phyloP scores from a whole-genome alignment of 768 basidiomycete species.

The Cyathus striatus region DNA sequence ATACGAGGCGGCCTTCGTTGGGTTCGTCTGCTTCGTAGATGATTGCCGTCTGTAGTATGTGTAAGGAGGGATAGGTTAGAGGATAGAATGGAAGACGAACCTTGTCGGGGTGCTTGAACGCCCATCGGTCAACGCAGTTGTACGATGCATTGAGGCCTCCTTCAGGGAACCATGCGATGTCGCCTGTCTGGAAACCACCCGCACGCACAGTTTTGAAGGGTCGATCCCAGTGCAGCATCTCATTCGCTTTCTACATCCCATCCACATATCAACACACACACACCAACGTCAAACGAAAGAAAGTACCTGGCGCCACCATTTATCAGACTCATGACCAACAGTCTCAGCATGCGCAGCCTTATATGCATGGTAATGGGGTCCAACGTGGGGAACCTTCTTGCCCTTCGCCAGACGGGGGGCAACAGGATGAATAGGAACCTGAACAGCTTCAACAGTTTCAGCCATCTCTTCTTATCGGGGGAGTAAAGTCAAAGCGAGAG shows the following conservation, averaged over 20 bases:
- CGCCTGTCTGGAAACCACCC: slow-evolving; percentile 80
- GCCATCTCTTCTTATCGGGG: too few relatives aligned
- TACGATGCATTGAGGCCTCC: slow-evolving; percentile 90
- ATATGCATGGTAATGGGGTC: slow-evolving; percentile 77
- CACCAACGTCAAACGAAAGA: neutral
- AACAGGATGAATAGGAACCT: slow-evolving; percentile 57
- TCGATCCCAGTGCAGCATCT: slow-evolving; percentile 81
- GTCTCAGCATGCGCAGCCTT: slow-evolving; percentile 60
- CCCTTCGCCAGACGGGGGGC: slow-evolving; percentile 67
- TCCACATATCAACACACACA: slow-evolving; percentile 2
- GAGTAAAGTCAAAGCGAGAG: slow-evolving; percentile 5
- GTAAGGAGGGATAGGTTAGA: too few relatives aligned
- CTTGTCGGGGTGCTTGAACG: slow-evolving; percentile 82
- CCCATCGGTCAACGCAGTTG: slow-evolving; percentile 98
- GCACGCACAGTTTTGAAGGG: slow-evolving; percentile 85
- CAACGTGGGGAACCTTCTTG: slow-evolving; percentile 68
- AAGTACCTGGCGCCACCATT: slow-evolving; percentile 81
- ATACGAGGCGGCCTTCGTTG: slow-evolving; percentile 66
- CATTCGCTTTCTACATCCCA: slow-evolving; percentile 54
- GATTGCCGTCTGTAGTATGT: slow-evolving; percentile 67
- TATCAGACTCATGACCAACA: slow-evolving; percentile 71
- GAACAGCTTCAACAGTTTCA: slow-evolving; percentile 18
- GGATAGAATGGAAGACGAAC: too few relatives aligned
- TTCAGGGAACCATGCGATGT: slow-evolving; percentile 96
- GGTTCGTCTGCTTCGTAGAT: slow-evolving; percentile 99